These are phyloP conservation scores for Ustilago cynodontis DNA, from an alignment of 1,284 basidiomycete species.

Conservation along the genomic window DNA sequence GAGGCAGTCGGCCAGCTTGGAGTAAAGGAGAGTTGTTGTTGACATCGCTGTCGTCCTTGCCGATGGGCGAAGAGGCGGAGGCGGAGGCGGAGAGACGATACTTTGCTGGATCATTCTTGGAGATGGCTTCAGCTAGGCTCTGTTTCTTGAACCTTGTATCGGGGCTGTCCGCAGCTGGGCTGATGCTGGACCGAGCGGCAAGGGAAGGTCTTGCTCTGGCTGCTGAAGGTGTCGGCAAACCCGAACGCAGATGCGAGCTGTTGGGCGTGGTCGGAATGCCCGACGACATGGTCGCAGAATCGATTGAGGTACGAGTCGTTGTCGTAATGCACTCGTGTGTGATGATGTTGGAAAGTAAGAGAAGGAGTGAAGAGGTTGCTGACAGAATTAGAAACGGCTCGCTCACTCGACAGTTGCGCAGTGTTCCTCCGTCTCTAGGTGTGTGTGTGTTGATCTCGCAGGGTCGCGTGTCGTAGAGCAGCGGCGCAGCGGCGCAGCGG, in stretches of 20 bases:
- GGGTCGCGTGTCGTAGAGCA: conserved; percentile 1
- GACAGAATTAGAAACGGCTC: background rate
- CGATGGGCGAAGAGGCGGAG: conserved; percentile 16
- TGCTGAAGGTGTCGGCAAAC: conserved; percentile 45
- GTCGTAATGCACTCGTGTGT: background rate
- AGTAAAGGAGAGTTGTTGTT: conserved; percentile 44
- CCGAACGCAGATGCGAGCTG: conserved; percentile 44
- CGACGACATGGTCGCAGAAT: conserved; percentile 33
- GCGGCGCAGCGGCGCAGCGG: too few relatives aligned
- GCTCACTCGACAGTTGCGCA: background rate
- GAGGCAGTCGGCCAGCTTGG: conserved; percentile 37
- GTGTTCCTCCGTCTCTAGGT: too few relatives aligned
- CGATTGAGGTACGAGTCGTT: background rate
- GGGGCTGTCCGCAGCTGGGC: conserved; percentile 44
- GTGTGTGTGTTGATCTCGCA: conserved; percentile 7
- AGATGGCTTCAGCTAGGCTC: conserved; percentile 52
- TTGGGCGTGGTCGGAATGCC: conserved; percentile 52
- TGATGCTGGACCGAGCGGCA: conserved; percentile 19
- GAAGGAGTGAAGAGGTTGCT: background rate
- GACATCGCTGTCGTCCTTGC: conserved; percentile 22
- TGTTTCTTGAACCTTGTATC: conserved; percentile 50
- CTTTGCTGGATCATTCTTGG: conserved; percentile 52
- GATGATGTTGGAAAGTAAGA: background rate
- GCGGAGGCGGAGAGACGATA: conserved; percentile 35
- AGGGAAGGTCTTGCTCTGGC: conserved; percentile 21